Conservation (phyloP, 2,329 filamentous ascomycete genomes). For the Metarhizium robertsii region DNA sequence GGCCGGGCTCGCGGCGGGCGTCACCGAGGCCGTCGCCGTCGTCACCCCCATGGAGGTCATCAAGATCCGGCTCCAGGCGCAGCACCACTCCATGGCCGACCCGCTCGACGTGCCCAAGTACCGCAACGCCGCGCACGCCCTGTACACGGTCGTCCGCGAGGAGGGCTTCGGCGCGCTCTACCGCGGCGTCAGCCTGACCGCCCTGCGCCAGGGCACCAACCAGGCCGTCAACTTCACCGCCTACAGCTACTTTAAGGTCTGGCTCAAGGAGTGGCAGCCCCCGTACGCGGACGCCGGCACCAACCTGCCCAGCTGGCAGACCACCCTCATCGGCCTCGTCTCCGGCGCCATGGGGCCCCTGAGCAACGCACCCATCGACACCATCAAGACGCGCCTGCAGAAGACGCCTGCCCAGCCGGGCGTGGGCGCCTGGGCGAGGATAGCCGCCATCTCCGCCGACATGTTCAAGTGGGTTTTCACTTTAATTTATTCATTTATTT, state of each 20-base stretch:
- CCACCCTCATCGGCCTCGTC: slow-evolving; percentile 80
- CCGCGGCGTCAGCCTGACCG: slow-evolving; percentile 87
- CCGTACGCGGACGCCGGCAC: slow-evolving; percentile 42
- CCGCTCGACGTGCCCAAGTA: slow-evolving; percentile 95
- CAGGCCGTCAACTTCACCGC: slow-evolving; percentile 99
- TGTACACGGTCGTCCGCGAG: slow-evolving; percentile 85
- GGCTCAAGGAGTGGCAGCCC: slow-evolving; percentile 63
- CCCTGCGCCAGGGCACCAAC: slow-evolving; percentile 88
- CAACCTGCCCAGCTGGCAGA: slow-evolving; percentile 79
- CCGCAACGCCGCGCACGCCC: slow-evolving; percentile 76
- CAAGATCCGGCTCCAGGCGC: slow-evolving; percentile 96
- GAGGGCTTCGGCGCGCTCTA: slow-evolving; percentile 84
- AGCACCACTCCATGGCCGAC: slow-evolving; percentile 96
- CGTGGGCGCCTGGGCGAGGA: slow-evolving; percentile 70
- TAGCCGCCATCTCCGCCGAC: slow-evolving; percentile 66
- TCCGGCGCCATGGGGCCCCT: slow-evolving; percentile 92
- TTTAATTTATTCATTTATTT: neutral
- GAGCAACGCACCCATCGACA: slow-evolving; percentile 96
- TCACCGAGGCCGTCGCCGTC: slow-evolving; percentile 92
- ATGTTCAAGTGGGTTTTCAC: slow-evolving; percentile 61
- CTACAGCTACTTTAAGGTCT: slow-evolving; percentile 85
- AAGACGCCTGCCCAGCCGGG: slow-evolving; percentile 77
- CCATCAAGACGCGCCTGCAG: slow-evolving; percentile 95
- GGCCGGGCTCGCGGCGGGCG: slow-evolving; percentile 81
- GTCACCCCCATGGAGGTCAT: slow-evolving; percentile 99